Evolutionary conservation across 1,284 basidiomycete species (phyloP), one percentile per base, ranked within the genome.

Genomic region (Pseudozyma thailandica): DNA sequence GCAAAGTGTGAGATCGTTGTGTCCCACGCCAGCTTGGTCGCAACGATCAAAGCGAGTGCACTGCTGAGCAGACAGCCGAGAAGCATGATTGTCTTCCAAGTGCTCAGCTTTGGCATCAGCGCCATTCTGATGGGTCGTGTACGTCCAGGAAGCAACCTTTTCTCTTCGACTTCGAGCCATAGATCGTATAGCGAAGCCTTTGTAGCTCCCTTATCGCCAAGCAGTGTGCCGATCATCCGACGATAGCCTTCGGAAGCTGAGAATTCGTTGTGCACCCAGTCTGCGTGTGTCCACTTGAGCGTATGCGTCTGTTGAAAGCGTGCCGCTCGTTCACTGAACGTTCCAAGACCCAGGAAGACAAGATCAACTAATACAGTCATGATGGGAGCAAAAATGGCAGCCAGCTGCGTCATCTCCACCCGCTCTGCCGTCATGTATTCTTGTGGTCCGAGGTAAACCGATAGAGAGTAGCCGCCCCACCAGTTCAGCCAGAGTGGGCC

Each of bases 211-310:
- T 59, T 43, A 25, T 62, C 69, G 5, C 63, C 69, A 8, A 72
- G 54, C 42, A 65, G 39, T 13, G 58, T 56, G 15, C 48, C 44
- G 4, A 66, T 47, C 69, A 72, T 61, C 23, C 69, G 57, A 16
- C 63, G 58, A 41, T 66, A 72, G 41, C 69, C 69, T 37, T 72
- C 69, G 12, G 69, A 60, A 0, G 69, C 69, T 6, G 59, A 64
- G 20, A 25, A 50, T 31, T 72, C 63, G 55, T 72, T 56, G 39
- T 62, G 42, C 20, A 72, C 62, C 69, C 69, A 72, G 27, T 72
- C 69, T n/a, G 69, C 62, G 0, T 41, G 50, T 30, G 45, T 57
- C 69, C 69, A 72, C 35, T 50, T 39, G 15, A 6, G n/a, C 2
- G 69, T 66, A 18, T 59, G 53, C 10, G 53, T 30, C 31, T 59